phyloP scores from a whole-genome alignment of 1,284 basidiomycete species.

The Cryptococcus hybrid region DNA sequence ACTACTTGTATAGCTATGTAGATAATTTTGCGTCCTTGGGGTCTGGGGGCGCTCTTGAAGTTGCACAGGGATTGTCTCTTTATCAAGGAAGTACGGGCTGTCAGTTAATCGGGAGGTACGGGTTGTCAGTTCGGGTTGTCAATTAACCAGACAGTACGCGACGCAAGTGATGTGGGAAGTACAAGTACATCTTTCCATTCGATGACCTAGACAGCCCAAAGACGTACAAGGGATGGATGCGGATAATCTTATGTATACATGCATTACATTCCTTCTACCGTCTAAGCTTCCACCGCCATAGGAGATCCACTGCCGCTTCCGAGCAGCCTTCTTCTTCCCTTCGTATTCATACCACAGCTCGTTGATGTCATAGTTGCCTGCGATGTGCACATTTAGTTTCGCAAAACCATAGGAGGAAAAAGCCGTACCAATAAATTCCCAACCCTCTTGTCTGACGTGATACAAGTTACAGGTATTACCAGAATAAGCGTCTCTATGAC shows the following conservation, averaged over 20 bases:
- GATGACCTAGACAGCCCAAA: too few species aligned
- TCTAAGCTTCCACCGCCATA: slow-evolving; percentile 42
- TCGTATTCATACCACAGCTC: slow-evolving; percentile 52
- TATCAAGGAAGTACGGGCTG: too few species aligned
- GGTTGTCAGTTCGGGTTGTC: too few species aligned
- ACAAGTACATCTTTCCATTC: too few species aligned
- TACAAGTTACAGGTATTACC: slow-evolving; percentile 96
- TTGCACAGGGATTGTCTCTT: too few species aligned
- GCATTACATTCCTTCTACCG: not conserved
- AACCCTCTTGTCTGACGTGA: slow-evolving; percentile 92
- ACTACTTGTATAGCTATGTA: too few species aligned
- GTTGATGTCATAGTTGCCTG: slow-evolving; percentile 51
- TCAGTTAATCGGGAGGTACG: too few species aligned
- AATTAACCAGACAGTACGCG: too few species aligned
- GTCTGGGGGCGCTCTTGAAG: too few species aligned
- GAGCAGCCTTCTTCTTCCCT: slow-evolving; percentile 44
- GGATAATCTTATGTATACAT: not conserved
- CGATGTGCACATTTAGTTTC: not conserved
- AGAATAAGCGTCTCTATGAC: slow-evolving; percentile 96
- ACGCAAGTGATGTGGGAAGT: too few species aligned
- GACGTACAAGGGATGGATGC: too few species aligned
- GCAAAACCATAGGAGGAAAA: not conserved
- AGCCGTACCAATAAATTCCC: slow-evolving; percentile 80
- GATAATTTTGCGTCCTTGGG: too few species aligned
- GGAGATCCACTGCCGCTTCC: slow-evolving; percentile 24